These are phyloP conservation scores for Sclerotinia sclerotiorum DNA, from an alignment of 2,329 filamentous ascomycete genomes.

Conservation along the genomic window DNA sequence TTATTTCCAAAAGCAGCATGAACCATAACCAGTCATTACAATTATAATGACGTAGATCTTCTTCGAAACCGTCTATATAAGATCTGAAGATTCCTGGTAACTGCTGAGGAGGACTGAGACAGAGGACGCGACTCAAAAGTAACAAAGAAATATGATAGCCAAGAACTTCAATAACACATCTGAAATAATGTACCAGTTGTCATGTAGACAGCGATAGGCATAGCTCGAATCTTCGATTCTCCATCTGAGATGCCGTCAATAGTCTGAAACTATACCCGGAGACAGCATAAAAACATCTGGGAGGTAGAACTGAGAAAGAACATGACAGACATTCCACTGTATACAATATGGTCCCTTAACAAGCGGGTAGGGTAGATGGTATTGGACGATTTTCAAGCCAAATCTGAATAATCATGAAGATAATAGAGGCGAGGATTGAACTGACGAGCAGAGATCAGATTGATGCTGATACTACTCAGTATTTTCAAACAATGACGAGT, in stretches of 20 bases:
- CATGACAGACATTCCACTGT: slow-evolving; percentile 40
- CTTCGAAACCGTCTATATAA: neutral
- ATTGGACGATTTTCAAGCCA: neutral
- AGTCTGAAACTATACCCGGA: slow-evolving; percentile 49
- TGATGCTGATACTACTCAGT: too few species aligned
- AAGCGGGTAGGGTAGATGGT: neutral
- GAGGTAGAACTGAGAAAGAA: slow-evolving; percentile 36
- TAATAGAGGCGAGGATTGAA: slow-evolving; percentile 28
- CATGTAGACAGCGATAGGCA: slow-evolving; percentile 40
- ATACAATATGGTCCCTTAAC: slow-evolving; percentile 35
- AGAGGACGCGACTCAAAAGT: neutral
- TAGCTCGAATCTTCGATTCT: slow-evolving; percentile 41
- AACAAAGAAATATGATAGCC: neutral
- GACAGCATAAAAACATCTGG: slow-evolving; percentile 44
- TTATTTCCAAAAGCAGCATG: too few species aligned
- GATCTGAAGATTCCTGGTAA: neutral
- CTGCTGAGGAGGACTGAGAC: neutral
- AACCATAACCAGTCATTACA: neutral
- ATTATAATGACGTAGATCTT: neutral
- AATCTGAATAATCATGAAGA: slow-evolving; percentile 27
- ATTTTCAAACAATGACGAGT: too few species aligned
- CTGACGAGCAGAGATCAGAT: slow-evolving; percentile 29
- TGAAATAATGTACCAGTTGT: neutral
- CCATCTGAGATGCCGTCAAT: slow-evolving; percentile 42
- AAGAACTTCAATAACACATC: neutral